These are phyloP conservation scores for Cutaneotrichosporon mucoides DNA, from an alignment of 1,284 basidiomycete species.

Conservation along the genomic window DNA sequence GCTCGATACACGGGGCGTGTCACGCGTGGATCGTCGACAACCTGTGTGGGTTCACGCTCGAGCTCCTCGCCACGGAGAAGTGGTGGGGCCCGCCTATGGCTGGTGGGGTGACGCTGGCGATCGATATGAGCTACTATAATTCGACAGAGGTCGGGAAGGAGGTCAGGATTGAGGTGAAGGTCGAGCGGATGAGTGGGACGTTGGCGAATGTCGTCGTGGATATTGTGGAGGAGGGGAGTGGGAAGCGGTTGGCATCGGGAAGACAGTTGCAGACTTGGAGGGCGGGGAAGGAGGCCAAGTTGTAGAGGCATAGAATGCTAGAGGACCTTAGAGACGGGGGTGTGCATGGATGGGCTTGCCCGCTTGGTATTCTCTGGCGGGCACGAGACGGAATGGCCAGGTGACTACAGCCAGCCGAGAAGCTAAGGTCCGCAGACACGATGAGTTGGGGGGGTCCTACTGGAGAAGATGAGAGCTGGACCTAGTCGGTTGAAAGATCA, in stretches of 20 bases:
- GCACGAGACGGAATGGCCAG: too few species aligned
- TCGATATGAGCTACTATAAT: slow-evolving; percentile 30
- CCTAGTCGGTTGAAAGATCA: too few species aligned
- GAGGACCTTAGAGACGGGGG: too few species aligned
- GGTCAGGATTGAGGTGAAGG: slow-evolving; percentile 7
- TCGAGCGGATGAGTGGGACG: slow-evolving; percentile 12
- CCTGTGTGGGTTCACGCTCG: background rate
- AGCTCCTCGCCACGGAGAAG: background rate
- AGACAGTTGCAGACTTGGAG: slow-evolving; percentile 33
- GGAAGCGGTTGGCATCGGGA: slow-evolving; percentile 16
- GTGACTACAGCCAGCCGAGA: too few species aligned
- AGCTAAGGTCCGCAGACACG: too few species aligned
- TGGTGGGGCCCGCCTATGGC: slow-evolving; percentile 38
- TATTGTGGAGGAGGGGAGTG: background rate
- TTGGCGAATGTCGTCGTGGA: slow-evolving; percentile 3
- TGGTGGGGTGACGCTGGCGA: slow-evolving; percentile 26
- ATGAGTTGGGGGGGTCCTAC: too few species aligned
- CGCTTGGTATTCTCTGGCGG: too few species aligned
- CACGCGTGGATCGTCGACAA: slow-evolving; percentile 38
- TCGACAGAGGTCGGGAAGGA: slow-evolving; percentile 10
- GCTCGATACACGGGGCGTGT: slow-evolving; percentile 37
- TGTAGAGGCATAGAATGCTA: background rate
- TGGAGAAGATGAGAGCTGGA: too few species aligned
- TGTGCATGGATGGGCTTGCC: too few species aligned
- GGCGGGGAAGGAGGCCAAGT: background rate